Base-by-base conservation (phyloP, 164 flowering plant species). In the Malania oleifera region DNA sequence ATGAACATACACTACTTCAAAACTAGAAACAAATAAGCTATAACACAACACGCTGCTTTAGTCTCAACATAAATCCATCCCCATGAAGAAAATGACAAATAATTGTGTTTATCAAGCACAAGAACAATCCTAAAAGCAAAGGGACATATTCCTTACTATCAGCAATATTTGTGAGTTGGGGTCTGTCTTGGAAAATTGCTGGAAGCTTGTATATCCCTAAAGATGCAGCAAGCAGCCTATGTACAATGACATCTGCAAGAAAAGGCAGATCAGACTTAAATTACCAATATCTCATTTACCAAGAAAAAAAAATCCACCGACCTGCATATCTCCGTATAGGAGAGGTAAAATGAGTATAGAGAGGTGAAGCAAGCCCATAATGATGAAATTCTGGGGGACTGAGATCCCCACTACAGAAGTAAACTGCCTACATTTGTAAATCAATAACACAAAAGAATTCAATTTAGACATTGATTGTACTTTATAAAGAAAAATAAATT, bases 301-400 rank as follows among this genome's bases (percentile, higher is more conserved):
- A 47, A 46, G 22, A 46, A 28, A 44, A 46, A n/a, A 47, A 29
- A 43, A 14, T 27, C 50, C 31, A 65, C 55, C 45, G 29, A 93
- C 99, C 99, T 51, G 99, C 97, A 77, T 90, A 93, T 79, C 99
- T 80, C 40, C 99, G 73, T 27, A 93, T 93, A 23, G 99, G 99
- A 59, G 99, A 93, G 22, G 99, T 93, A 80, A 93, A 93, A 70
- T 93, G 99, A 31, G 99, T 93, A 70, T 93, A 93, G 11, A 93
- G 65, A 41, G 86, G 88, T 11, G 99, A 74, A 47, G 97, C 97
- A 66, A 93, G 93, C 57, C 99, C 99, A 71, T 90, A 93, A 76
- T 93, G 99, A 67, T 45, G 75, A 66, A 73, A 93, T 69, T 93
- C 99, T 60, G 95, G 89, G 64, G 86, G 89, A 54, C 73, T 90